A percentile compares a stretch with the other conserved stretches of the same genome.
Evolutionary conservation across 2,329 filamentous ascomycete genomes (phyloP).

Genomic region (Plenodomus tracheiphilus): DNA sequence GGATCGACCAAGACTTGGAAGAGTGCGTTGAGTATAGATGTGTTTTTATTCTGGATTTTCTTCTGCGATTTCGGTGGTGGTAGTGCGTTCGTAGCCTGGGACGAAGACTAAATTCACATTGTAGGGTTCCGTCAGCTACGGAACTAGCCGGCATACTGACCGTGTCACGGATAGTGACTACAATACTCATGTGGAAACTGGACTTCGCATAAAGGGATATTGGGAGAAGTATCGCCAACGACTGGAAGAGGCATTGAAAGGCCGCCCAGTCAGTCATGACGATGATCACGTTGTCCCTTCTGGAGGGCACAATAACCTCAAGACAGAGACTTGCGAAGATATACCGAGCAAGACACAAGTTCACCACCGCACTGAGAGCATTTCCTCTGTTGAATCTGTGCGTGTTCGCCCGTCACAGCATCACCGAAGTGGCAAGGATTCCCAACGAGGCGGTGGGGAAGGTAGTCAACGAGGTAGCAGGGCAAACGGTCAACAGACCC

Average conservation of each 20-base stretch:
- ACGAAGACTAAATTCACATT: not conserved
- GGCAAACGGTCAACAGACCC: no score
- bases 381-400: not conserved
- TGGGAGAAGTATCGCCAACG: not conserved
- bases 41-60: slow-evolving; percentile 14
- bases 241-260: not conserved
- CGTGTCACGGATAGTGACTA: not conserved
- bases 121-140: not conserved
- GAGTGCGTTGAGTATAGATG: slow-evolving; percentile 34
- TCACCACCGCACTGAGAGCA: not conserved
- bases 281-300: not conserved
- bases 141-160: not conserved
- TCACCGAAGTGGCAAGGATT: not conserved
- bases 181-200: not conserved
- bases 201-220: not conserved
- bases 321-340: not conserved
- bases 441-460: not conserved
- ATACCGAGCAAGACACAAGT: not conserved
- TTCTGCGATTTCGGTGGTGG: not conserved
- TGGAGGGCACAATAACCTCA: not conserved
- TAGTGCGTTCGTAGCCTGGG: not conserved
- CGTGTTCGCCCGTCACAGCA: not conserved
- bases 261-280: not conserved
- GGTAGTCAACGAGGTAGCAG: no score
- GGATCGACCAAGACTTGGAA: slow-evolving; percentile 20